These are phyloP conservation scores for Waltergamsia citrina DNA, from an alignment of 2,329 filamentous ascomycete genomes.

Conservation along the genomic window DNA sequence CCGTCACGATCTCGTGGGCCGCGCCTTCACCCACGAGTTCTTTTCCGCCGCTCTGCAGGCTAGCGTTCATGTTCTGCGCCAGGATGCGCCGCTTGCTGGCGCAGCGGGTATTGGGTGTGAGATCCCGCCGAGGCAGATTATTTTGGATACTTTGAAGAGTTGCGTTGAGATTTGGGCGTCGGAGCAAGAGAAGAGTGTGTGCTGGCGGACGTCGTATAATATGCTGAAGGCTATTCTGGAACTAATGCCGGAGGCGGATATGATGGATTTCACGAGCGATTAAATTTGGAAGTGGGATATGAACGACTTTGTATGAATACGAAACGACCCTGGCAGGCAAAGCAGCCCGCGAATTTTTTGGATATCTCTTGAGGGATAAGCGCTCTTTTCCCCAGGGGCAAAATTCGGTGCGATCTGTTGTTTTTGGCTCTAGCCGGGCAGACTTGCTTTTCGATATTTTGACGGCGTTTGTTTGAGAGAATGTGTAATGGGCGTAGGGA, in stretches of 20 bases:
- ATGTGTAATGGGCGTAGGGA: no score
- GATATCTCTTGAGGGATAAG: no score
- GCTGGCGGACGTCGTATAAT: conserved; percentile 22
- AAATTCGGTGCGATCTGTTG: no score
- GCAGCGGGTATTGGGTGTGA: conserved; percentile 14
- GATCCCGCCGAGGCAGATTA: conserved; percentile 23
- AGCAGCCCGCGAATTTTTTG: no score
- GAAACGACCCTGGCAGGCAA: no score
- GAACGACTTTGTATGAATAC: no score
- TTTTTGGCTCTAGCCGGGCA: no score
- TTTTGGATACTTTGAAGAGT: conserved; percentile 20
- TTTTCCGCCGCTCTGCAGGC: conserved; percentile 23
- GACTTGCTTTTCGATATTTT: no score
- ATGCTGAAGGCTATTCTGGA: conserved; percentile 16
- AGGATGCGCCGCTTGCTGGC: conserved; percentile 20
- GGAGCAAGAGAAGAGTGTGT: conserved; percentile 23
- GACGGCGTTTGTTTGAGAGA: no score
- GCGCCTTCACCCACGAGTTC: conserved; percentile 23
- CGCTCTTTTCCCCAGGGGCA: no score
- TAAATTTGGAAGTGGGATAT: no score
- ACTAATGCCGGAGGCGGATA: conserved; percentile 12
- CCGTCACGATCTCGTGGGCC: conserved; percentile 19
- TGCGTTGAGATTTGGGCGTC: conserved; percentile 24
- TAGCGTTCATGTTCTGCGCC: conserved; percentile 21
- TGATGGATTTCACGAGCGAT: no score